Conservation (phyloP, 2,329 filamentous ascomycete genomes). For the Pseudocercospora ulei region DNA sequence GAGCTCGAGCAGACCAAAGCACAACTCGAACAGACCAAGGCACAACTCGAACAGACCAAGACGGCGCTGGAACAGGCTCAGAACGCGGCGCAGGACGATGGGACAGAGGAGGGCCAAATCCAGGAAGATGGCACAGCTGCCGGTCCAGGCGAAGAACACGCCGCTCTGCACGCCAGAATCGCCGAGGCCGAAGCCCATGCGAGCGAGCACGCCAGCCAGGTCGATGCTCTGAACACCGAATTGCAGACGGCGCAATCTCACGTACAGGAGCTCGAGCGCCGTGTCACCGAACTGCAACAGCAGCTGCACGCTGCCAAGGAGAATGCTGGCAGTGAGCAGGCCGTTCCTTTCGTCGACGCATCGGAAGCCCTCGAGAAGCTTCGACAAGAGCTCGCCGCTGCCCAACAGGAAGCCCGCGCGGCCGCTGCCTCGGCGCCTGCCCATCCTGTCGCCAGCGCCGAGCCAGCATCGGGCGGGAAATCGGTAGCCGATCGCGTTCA, state of each 20-base stretch:
- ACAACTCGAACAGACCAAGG: conserved; percentile 24
- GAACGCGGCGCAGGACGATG: conserved; percentile 23
- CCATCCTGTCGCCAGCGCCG: conserved; percentile 18
- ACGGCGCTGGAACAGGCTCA: conserved; percentile 54
- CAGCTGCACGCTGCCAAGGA: conserved; percentile 35
- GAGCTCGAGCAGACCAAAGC: conserved; percentile 49
- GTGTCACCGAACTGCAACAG: conserved; percentile 39
- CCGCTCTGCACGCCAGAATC: conserved; percentile 34
- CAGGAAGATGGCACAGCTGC: conserved; percentile 31
- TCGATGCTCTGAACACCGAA: conserved; percentile 34
- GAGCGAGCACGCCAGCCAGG: conserved; percentile 34
- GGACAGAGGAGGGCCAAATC: conserved; percentile 44
- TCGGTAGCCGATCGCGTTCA: conserved; percentile 44
- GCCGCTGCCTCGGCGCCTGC: conserved; percentile 26
- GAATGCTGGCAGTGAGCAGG: conserved; percentile 2
- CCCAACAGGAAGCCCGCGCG: conserved; percentile 40
- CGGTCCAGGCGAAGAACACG: conserved; percentile 30
- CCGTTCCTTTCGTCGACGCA: conserved; percentile 11
- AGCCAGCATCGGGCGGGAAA: conserved; percentile 24
- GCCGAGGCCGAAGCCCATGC: conserved; percentile 37
- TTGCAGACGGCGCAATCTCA: conserved; percentile 50
- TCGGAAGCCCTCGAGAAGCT: conserved; percentile 33
- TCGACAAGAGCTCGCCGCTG: conserved; percentile 37
- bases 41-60: conserved; percentile 53
- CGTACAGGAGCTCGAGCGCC: conserved; percentile 55